These are phyloP conservation scores for Aspergillus pseudoglaucus DNA, from an alignment of 2,329 filamentous ascomycete genomes.

Conservation along the genomic window DNA sequence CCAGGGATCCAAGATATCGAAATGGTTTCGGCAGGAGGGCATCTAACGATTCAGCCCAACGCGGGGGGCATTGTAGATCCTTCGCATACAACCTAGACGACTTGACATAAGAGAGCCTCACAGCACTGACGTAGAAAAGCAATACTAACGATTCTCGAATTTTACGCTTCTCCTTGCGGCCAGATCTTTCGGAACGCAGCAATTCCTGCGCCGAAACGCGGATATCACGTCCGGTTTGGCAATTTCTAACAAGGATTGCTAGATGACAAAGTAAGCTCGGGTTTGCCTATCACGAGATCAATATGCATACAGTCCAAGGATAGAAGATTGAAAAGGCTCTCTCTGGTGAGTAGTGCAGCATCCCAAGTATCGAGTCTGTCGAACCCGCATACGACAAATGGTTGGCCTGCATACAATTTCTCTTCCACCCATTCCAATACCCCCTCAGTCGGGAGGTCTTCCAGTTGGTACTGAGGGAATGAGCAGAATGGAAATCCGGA, in stretches of 20 bases:
- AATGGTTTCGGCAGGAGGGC: slow-evolving; percentile 24
- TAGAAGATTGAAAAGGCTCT: slow-evolving; percentile 24
- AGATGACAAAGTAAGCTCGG: background rate
- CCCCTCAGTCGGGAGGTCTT: slow-evolving; percentile 2
- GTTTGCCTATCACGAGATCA: background rate
- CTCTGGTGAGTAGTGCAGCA: slow-evolving; percentile 19
- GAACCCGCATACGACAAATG: slow-evolving; percentile 30
- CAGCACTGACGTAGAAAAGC: slow-evolving; percentile 12
- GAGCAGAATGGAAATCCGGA: slow-evolving; percentile 10
- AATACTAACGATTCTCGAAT: slow-evolving; percentile 13
- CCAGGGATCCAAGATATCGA: slow-evolving; percentile 27
- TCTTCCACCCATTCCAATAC: slow-evolving; percentile 21
- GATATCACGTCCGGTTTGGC: slow-evolving; percentile 27
- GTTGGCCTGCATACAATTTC: slow-evolving; percentile 24
- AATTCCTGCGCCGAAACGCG: slow-evolving; percentile 27
- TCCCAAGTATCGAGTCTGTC: slow-evolving; percentile 24
- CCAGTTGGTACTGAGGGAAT: slow-evolving; percentile 16
- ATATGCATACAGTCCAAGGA: slow-evolving; percentile 23
- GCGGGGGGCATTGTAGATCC: slow-evolving; percentile 27
- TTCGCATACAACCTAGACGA: slow-evolving; percentile 29
- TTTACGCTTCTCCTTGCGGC: slow-evolving; percentile 1
- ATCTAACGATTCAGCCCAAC: slow-evolving; percentile 25
- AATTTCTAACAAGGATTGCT: slow-evolving; percentile 30
- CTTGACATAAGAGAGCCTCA: slow-evolving; percentile 10
- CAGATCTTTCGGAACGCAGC: slow-evolving; percentile 20